Conservation (phyloP, 306 rosid genomes). For the Malus sylvestris region DNA sequence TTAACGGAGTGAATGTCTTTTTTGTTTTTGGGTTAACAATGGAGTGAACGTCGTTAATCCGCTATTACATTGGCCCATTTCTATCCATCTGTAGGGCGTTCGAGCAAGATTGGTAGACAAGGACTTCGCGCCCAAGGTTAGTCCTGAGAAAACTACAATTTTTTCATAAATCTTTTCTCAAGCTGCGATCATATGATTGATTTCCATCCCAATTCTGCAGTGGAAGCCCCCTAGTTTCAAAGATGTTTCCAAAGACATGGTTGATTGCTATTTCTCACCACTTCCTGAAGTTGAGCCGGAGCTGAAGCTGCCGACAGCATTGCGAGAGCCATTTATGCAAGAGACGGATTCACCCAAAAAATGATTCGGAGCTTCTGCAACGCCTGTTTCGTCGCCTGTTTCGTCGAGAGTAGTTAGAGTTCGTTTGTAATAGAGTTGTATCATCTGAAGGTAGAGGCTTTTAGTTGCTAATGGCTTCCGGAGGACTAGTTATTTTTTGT, state of each 20-base stretch:
- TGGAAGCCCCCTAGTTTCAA: conserved; percentile 76
- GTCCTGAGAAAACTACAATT: neutral
- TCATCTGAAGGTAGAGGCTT: neutral
- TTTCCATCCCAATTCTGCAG: conserved; percentile 39
- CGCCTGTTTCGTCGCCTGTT: neutral
- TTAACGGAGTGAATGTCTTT: neutral
- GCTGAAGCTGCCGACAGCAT: conserved; percentile 58
- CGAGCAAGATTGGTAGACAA: conserved; percentile 78
- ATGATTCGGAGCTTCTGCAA: neutral
- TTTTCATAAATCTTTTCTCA: neutral
- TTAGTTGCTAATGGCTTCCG: neutral
- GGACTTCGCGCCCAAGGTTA: conserved; percentile 89
- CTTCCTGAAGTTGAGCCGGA: conserved; percentile 57
- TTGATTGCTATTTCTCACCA: conserved; percentile 55
- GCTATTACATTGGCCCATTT: neutral
- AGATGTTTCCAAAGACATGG: conserved; percentile 79
- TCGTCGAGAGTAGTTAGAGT: neutral
- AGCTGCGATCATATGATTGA: neutral
- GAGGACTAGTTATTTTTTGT: neutral
- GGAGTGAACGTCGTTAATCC: conserved; percentile 1
- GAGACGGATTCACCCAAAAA: conserved; percentile 6
- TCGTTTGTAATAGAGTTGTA: neutral
- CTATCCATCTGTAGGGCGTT: conserved; percentile 50
- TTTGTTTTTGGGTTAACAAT: too few species aligned
- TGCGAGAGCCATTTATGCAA: conserved; percentile 69